Percentiles rank a stretch among this genome's conserved stretches.
Conservation (phyloP, 371 early-diverging fungal species). For the Apophysomyces variabilis region DNA sequence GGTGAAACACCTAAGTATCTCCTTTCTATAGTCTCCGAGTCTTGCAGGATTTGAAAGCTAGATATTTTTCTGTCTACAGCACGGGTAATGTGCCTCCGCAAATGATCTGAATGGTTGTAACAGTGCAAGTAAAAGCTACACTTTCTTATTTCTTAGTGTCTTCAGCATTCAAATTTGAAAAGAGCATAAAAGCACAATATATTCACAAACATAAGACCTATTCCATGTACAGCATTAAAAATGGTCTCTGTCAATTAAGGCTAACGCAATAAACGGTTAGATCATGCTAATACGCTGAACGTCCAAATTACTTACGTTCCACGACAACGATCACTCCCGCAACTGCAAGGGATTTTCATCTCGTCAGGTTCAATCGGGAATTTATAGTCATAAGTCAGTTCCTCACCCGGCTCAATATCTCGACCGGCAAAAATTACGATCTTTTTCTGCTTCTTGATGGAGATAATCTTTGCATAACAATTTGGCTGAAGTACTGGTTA, state of each 20-base stretch:
- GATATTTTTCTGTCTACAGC: too few relatives aligned
- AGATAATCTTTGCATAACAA: constrained; percentile 87
- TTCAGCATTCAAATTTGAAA: too few relatives aligned
- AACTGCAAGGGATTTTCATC: constrained; percentile 88
- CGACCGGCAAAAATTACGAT: constrained; percentile 85
- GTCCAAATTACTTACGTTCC: constrained; percentile 49
- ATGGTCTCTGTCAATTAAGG: background rate
- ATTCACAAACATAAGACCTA: too few relatives aligned
- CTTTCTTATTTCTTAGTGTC: too few relatives aligned
- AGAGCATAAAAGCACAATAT: too few relatives aligned
- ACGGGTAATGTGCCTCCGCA: too few relatives aligned
- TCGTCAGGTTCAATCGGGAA: constrained; percentile 81
- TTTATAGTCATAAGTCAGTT: constrained; percentile 97
- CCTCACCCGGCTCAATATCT: constrained; percentile 88
- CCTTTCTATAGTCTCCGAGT: too few relatives aligned
- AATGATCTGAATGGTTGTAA: too few relatives aligned
- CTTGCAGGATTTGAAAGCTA: too few relatives aligned
- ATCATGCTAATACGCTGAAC: background rate
- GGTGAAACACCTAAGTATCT: too few relatives aligned
- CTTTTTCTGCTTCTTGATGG: constrained; percentile 76
- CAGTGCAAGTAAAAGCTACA: too few relatives aligned
- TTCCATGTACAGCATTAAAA: too few relatives aligned
- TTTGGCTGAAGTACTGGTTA: constrained; percentile 72
- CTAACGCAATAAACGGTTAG: background rate
- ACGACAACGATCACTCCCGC: constrained; percentile 79